phyloP scores from a whole-genome alignment of 2,329 filamentous ascomycete species.

The Metarhizium guizhouense region DNA sequence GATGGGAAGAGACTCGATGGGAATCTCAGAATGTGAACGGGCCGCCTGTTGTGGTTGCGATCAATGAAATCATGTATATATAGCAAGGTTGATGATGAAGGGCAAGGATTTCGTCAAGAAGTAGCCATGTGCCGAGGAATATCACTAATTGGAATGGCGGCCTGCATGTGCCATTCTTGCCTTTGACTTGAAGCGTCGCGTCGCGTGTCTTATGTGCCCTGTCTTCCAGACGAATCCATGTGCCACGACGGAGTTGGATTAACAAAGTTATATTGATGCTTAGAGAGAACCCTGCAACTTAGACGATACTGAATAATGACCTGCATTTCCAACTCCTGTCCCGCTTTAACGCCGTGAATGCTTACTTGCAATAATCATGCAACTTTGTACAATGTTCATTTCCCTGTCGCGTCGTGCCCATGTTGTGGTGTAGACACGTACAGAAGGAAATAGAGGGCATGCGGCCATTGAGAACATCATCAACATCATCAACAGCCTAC shows the following conservation, averaged over 20 bases:
- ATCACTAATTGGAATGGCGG: background rate
- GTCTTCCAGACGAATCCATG: no score
- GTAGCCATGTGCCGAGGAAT: background rate
- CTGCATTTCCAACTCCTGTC: constrained; percentile 1
- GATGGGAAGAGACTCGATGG: background rate
- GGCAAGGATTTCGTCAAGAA: background rate
- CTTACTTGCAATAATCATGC: background rate
- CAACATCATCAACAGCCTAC: background rate
- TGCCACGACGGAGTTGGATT: no score
- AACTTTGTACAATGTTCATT: background rate
- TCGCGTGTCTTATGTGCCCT: no score
- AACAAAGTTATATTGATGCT: no score
- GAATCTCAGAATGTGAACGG: background rate
- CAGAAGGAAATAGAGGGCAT: background rate
- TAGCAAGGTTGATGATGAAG: background rate
- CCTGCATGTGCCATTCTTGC: no score
- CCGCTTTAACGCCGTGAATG: background rate
- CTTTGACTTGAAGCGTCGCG: no score
- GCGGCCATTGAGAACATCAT: background rate
- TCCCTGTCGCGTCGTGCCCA: background rate
- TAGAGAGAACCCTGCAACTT: no score
- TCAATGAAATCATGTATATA: constrained; percentile 3
- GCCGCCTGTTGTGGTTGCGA: constrained; percentile 1
- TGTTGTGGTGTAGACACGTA: background rate
- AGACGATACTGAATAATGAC: background rate